Base-by-base conservation (phyloP, 331 rosid genomes). In the Arachis monticola region DNA sequence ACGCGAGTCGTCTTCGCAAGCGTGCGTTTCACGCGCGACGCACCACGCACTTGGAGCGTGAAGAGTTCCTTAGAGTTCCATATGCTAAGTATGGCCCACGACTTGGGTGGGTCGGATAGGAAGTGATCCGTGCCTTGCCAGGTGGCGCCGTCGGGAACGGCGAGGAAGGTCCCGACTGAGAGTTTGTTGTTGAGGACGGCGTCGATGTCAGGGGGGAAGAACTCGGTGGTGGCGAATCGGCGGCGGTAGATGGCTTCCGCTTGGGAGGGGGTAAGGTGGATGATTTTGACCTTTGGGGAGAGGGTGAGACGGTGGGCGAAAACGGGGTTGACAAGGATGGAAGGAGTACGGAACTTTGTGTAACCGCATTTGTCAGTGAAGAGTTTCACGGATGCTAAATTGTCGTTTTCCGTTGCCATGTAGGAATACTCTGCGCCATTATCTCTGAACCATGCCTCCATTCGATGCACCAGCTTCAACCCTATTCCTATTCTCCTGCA, bases 401-500 rank as follows among this genome's bases (percentile, higher is more conserved):
- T 95, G 87, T 92, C 99, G 72, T 81, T 88, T 52, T 90, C 99
- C 7, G 97, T 95, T 4, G 99, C 97, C 76, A 95, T 86, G 75
- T 95, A 95, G 0, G 99, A 90, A 81, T 95, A 95, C 63, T 92
- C 97, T 0, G 92, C 91, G 0, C 97, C 97, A 45, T 88, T 88
- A 6, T 80, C 85, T 41, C 79, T 75, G 63, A 95, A 90, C 99
- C 99, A 95, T 4, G 73, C 82, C 81, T 95, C 99, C 82, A 90
- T 74, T 70, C 66, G 71, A 0, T 71, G 13, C 42, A 95, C 97
- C 13, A 95, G 86, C 77, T 87, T 83, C 60, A 86, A 74, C 70
- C 96, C 99, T 70, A 95, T 88, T 79, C 99, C 99, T 96, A 88
- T 83, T 82, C 99, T 86, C 87, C 99, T 95, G 81, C 64, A 45